Base-by-base conservation (phyloP, 371 early-diverging fungal species). In the Amoeboaphelidium protococcarum region DNA sequence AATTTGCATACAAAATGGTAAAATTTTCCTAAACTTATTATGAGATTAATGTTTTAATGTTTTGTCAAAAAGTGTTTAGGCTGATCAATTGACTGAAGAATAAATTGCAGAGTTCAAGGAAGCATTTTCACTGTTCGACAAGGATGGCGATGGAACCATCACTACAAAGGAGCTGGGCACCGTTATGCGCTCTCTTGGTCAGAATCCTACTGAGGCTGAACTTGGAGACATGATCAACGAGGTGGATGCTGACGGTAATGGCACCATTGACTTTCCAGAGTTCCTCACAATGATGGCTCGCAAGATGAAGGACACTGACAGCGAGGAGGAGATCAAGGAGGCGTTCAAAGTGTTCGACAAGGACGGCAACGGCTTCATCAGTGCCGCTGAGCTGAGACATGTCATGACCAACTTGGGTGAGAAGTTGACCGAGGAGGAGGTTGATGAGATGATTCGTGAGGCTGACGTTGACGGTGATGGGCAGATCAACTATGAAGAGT, bases 321-420 rank as follows among this genome's bases (percentile, higher is more conserved):
- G 78, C 45, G 64, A 67, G 54, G 77, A 83, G 59, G 94, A 90
- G 61, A 83, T 88, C 56, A 77, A 85, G 53, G 85, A 85, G 58
- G 91, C 83, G 3, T 92, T 90, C 78, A 84, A 82, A 63, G 87
- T 92, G 42, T 90, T 92, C 71, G 94, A 92, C 71, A 83, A 84
- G 68, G 83, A 89, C 52, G 76, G 78, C 50, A 81, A 80, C 52
- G 90, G 90, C 23, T 81, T 71, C 60, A 90, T 92, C 56, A 71
- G 80, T 46, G 80, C 78, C 25, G 82, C 78, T 48, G 94, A 92
- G 65, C 76, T 92, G 37, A 76, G 85, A 46, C 85, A 88, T 63
- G 88, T 90, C 23, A 69, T 92, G 61, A 89, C 88, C 47, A 82
- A 74, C 66, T 69, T 92, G 49, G 94, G 90, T 54, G 94, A 92